Base-by-base conservation (phyloP, 306 rosid genomes). In the Vigna mungo region DNA sequence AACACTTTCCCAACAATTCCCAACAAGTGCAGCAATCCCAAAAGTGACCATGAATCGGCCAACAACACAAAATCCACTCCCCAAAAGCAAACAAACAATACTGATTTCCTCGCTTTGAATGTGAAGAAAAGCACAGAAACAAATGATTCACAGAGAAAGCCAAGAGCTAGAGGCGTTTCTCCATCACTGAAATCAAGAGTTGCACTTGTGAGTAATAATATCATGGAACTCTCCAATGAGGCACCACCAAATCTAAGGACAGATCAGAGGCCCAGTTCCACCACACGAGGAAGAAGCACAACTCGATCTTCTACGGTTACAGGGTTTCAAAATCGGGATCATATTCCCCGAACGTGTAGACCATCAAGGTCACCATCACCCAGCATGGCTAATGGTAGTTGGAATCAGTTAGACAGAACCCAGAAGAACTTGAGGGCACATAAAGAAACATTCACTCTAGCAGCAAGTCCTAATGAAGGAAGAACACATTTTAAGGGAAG, bases 361-460 rank as follows among this genome's bases (percentile, higher is more conserved):
- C 90, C 87, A 46, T 87, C 96, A 58, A 76, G 88, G 61, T 94
- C 94, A 47, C 91, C 94, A 46, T 91, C 93, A 51, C 91, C 94
- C 17, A 84, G 86, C 49, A 81, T 86, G 78, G 65, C 82, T 9
- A 89, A 84, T 71, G 90, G 80, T 62, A 89, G 81, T n/a, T 82
- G 86, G 77, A 83, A 83, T 36, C 86, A 74, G 10, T 69, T 34
- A 68, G 87, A 86, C 1, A 63, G 39, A 9, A 71, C 47, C 7
- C 85, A 80, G 7, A 84, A 55, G 61, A 82, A 69, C 34, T 47
- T 67, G 76, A 82, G 71, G 63, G 25, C 37, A 49, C 82, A 79
- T 12, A 81, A 65, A 17, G 80, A 68, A 9, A 46, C 46, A 13
- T 36, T 53, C 73, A 79, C 68, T 69, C 32, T 55, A 43, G 80